Percentiles rank a stretch among this genome's conserved stretches.
Evolutionary conservation across 176 grass and related monocot species (phyloP).

Genomic region (Rhipidocladum racemiflorum): DNA sequence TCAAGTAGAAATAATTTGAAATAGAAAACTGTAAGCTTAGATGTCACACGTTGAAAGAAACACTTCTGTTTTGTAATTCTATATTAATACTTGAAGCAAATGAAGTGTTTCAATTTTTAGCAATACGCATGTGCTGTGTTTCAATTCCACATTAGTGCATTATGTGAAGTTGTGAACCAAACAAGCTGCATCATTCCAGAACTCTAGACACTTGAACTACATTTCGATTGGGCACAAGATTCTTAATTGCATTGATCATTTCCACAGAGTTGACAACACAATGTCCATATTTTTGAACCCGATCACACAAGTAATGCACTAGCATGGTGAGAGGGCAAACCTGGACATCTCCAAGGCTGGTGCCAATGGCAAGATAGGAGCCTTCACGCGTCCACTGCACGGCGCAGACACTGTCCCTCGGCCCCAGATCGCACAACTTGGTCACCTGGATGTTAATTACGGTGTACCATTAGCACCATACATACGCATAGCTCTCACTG

Average conservation of each 20-base stretch:
- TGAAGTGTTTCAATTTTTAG: not conserved
- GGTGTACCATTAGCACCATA: not conserved
- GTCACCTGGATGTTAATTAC: conserved; percentile 47
- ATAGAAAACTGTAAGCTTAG: not conserved
- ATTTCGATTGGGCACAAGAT: not conserved
- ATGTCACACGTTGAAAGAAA: not conserved
- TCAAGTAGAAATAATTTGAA: not conserved
- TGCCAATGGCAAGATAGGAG: conserved; percentile 87
- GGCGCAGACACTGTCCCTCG: conserved; percentile 77
- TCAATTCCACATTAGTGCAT: too few species aligned
- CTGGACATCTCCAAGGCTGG: conserved; percentile 92
- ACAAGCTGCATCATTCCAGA: not conserved
- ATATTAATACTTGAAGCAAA: not conserved
- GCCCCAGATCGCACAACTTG: conserved; percentile 84
- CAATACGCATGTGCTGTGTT: not conserved
- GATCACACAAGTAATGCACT: not conserved
- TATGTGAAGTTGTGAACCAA: not conserved
- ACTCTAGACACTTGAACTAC: not conserved
- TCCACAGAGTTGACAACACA: not conserved
- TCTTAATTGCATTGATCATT: not conserved
- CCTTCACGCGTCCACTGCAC: conserved; percentile 95
- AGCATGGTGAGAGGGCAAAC: conserved; percentile 9
- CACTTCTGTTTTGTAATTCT: not conserved
- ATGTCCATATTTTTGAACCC: not conserved
- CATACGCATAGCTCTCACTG: not conserved